phyloP scores from a whole-genome alignment of 805 yeast genomes.

The Candida tallmaniae region DNA sequence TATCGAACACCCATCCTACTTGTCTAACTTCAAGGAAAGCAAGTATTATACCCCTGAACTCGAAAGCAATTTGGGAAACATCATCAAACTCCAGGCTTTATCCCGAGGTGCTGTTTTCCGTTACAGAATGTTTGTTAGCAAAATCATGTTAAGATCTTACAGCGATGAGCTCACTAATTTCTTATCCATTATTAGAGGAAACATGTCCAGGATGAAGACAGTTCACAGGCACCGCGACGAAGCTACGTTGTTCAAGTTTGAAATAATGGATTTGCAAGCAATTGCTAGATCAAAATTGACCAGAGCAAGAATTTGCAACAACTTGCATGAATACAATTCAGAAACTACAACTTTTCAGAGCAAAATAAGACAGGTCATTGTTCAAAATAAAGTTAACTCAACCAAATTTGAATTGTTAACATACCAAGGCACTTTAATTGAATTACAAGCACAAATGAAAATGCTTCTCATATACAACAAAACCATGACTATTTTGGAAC shows the following conservation, averaged over 20 bases:
- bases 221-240: constrained; percentile 33
- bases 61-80: constrained; percentile 17
- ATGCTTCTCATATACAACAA: constrained; percentile 17
- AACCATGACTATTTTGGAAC: constrained; percentile 18
- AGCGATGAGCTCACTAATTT: constrained; percentile 45
- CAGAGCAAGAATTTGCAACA: constrained; percentile 5
- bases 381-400: constrained; percentile 19
- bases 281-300: constrained; percentile 25
- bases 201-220: constrained; percentile 26
- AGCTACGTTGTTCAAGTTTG: constrained; percentile 22
- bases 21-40: constrained; percentile 7
- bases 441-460: constrained; percentile 37
- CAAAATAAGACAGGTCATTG: constrained; percentile 34
- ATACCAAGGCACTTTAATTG: constrained; percentile 16
- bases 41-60: constrained; percentile 15
- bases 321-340: constrained; percentile 13
- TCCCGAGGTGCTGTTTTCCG: constrained; percentile 67
- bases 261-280: constrained; percentile 38
- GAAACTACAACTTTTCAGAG: constrained; percentile 36
- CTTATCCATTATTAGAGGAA: constrained; percentile 52
- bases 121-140: constrained; percentile 57
- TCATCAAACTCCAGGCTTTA: constrained; percentile 59
- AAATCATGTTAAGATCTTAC: constrained; percentile 56
- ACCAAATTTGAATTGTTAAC: constrained; percentile 9
- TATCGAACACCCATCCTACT: constrained; percentile 3